Percentiles rank a stretch among this genome's conserved stretches.
Evolutionary conservation across 192 early-diverging fungal genomes (phyloP).

Genomic region (Coemansia pectinata): DNA sequence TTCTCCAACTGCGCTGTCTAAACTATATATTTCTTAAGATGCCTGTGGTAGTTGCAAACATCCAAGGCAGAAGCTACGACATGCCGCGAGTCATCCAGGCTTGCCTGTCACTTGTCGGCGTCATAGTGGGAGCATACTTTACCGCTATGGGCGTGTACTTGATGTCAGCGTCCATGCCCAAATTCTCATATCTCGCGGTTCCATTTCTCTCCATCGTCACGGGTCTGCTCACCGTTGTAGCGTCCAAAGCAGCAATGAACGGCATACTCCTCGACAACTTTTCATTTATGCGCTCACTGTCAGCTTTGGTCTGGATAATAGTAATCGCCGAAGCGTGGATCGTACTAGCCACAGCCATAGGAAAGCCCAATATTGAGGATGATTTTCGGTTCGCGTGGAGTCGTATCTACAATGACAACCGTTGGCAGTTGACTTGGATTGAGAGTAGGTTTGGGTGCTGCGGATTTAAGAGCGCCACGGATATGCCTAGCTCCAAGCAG

Average conservation of each 20-base stretch:
- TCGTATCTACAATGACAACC: slow-evolving; percentile 40
- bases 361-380: slow-evolving; percentile 9
- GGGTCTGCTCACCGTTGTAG: slow-evolving; percentile 4
- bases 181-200: slow-evolving; percentile 2
- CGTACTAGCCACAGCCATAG: slow-evolving; percentile 15
- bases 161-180: not conserved
- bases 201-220: slow-evolving; percentile 3
- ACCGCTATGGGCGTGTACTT: slow-evolving; percentile 7
- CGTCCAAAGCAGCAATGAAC: slow-evolving; percentile 7
- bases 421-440: slow-evolving; percentile 37
- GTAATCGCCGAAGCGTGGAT: slow-evolving; percentile 31
- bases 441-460: slow-evolving; percentile 56
- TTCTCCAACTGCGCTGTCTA: not conserved
- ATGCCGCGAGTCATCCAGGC: not conserved
- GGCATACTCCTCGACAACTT: slow-evolving; percentile 1
- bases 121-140: slow-evolving; percentile 10
- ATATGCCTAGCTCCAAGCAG: slow-evolving; percentile 39
- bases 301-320: not conserved
- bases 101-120: not conserved
- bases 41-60: not conserved
- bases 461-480: slow-evolving; percentile 35
- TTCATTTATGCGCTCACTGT: slow-evolving; percentile 14
- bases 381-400: slow-evolving; percentile 50
- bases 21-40: not conserved
- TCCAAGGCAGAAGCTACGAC: not conserved